Conservation (phyloP, 2,329 filamentous ascomycete species). For the Penicillium sumatraense region DNA sequence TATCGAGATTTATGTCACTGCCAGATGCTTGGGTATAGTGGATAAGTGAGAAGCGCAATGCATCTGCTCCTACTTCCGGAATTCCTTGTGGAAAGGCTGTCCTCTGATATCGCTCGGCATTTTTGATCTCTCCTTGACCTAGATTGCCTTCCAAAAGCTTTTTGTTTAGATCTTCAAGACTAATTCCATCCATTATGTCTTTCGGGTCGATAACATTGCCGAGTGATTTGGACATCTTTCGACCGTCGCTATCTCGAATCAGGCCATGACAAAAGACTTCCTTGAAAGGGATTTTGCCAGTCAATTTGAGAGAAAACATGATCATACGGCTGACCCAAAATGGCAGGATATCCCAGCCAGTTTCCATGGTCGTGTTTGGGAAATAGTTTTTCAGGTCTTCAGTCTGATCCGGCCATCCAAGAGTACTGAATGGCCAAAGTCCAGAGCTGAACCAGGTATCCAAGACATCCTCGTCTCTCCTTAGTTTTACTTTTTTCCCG, state of each 20-base stretch:
- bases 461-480: conserved; percentile 86
- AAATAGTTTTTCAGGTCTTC: conserved; percentile 81
- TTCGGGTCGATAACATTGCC: conserved; percentile 95
- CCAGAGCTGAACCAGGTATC: conserved; percentile 97
- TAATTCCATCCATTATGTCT: conserved; percentile 88
- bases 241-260: conserved; percentile 87
- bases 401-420: conserved; percentile 90
- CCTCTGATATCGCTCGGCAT: conserved; percentile 90
- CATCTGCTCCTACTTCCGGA: conserved; percentile 90
- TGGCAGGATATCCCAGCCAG: conserved; percentile 90
- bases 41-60: conserved; percentile 85
- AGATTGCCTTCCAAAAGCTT: conserved; percentile 84
- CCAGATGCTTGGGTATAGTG: conserved; percentile 78
- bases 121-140: conserved; percentile 78
- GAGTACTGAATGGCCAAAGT: conserved; percentile 89
- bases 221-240: conserved; percentile 96
- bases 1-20: conserved; percentile 21
- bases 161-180: conserved; percentile 75
- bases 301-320: conserved; percentile 89
- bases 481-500: conserved; percentile 78
- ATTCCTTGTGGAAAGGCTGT: conserved; percentile 91
- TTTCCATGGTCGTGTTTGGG: conserved; percentile 86
- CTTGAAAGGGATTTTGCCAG: conserved; percentile 85
- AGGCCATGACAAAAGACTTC: conserved; percentile 96
- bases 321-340: conserved; percentile 91